A percentile compares a stretch with the other conserved stretches of the same genome.
These are phyloP conservation scores for Pulveroboletus sp. DNA, from an alignment of 768 basidiomycete species.

Conservation along the genomic window DNA sequence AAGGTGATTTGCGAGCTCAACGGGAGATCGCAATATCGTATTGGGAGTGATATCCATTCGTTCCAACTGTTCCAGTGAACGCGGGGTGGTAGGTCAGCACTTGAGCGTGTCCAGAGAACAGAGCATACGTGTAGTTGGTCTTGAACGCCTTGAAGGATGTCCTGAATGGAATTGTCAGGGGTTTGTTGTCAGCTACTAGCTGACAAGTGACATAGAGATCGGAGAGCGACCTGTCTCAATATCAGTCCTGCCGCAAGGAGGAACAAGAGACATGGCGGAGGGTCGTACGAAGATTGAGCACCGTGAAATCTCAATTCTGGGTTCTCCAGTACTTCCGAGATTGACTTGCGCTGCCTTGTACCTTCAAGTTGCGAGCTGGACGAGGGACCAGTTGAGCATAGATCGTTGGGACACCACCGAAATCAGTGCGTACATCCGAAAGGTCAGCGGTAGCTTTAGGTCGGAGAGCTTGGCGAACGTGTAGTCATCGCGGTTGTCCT, in stretches of 20 bases:
- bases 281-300: slow-evolving; percentile 63
- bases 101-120: background rate
- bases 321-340: slow-evolving; percentile 77
- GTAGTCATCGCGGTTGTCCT: slow-evolving; percentile 77
- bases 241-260: slow-evolving; percentile 13
- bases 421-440: slow-evolving; percentile 59
- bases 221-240: slow-evolving; percentile 62
- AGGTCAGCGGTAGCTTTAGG: slow-evolving; percentile 81
- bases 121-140: slow-evolving; percentile 63
- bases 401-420: background rate
- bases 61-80: slow-evolving; percentile 68
- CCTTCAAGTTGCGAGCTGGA: slow-evolving; percentile 84
- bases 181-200: slow-evolving; percentile 89
- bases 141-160: slow-evolving; percentile 94
- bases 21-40: slow-evolving; percentile 91
- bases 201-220: slow-evolving; percentile 94
- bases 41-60: slow-evolving; percentile 88
- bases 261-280: slow-evolving; percentile 4
- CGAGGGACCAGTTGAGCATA: background rate
- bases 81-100: background rate
- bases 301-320: slow-evolving; percentile 83
- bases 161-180: slow-evolving; percentile 84
- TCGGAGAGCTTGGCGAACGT: slow-evolving; percentile 90
- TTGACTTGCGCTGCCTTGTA: slow-evolving; percentile 59
- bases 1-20: slow-evolving; percentile 84